These are phyloP conservation scores for Epichloe gansuensis DNA, from an alignment of 2,329 filamentous ascomycete species.

Conservation along the genomic window DNA sequence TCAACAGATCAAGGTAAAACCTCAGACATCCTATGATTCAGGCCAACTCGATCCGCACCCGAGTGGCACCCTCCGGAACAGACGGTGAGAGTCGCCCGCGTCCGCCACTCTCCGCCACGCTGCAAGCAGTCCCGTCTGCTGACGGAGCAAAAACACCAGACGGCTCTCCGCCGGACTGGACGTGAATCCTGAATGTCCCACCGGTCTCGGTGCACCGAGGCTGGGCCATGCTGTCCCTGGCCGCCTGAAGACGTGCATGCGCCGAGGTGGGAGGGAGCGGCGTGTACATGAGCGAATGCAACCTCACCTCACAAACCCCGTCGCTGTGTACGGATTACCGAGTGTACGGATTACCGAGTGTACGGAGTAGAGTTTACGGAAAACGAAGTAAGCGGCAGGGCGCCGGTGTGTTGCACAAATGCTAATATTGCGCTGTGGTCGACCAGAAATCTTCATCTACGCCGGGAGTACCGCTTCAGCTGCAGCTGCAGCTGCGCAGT, in stretches of 20 bases:
- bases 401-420: not conserved
- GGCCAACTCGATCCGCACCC: not conserved
- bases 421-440: not conserved
- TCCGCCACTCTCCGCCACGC: slow-evolving; percentile 4
- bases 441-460: not conserved
- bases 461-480: not conserved
- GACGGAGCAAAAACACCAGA: not conserved
- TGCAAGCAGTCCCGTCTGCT: slow-evolving; percentile 6
- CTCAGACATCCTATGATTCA: too few relatives aligned
- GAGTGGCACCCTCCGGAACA: slow-evolving; percentile 1
- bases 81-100: not conserved
- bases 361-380: too few relatives aligned
- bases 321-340: not conserved
- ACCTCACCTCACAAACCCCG: not conserved
- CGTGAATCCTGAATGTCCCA: not conserved
- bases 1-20: too few relatives aligned
- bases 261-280: not conserved
- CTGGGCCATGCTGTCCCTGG: slow-evolving; percentile 8
- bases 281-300: slow-evolving; percentile 1
- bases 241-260: slow-evolving; percentile 11
- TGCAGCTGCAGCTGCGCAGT: not conserved
- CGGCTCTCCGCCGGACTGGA: not conserved
- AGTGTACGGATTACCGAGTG: too few relatives aligned
- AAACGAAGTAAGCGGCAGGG: not conserved
- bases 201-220: not conserved